Evolutionary conservation across 441 rosid species (phyloP).

Genomic region (Omphalea diandra): DNA sequence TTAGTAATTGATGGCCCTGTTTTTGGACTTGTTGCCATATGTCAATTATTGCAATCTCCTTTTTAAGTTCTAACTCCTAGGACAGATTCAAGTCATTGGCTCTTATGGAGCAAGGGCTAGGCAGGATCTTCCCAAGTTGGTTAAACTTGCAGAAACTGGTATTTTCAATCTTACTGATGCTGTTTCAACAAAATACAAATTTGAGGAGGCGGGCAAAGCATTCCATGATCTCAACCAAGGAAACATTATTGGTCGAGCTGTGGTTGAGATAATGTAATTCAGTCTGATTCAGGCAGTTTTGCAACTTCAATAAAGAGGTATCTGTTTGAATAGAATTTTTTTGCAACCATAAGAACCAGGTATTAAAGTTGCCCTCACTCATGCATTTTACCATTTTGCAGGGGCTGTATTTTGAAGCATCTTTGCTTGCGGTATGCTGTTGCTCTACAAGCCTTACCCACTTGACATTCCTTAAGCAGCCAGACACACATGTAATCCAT

Average conservation of each 20-base stretch:
- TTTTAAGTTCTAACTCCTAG: constrained; percentile 9
- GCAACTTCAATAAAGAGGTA: background rate
- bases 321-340: background rate
- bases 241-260: constrained; percentile 75
- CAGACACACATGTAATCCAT: too few relatives aligned
- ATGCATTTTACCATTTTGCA: too few relatives aligned
- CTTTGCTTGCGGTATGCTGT: too few relatives aligned
- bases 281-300: background rate
- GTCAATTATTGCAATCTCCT: background rate
- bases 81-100: constrained; percentile 81
- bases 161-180: constrained; percentile 69
- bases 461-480: too few relatives aligned
- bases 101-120: constrained; percentile 96
- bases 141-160: constrained; percentile 85
- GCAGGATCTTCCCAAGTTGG: constrained; percentile 92
- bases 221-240: constrained; percentile 87
- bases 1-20: background rate
- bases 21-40: background rate
- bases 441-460: too few relatives aligned
- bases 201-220: constrained; percentile 75
- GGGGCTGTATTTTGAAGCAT: too few relatives aligned
- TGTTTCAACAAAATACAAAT: constrained; percentile 76
- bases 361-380: background rate
- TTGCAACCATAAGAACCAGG: background rate
- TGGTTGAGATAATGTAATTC: constrained; percentile 68